These are phyloP conservation scores for Hawksworthiomyces lignivorus DNA, from an alignment of 2,329 filamentous ascomycete genomes.

Conservation along the genomic window DNA sequence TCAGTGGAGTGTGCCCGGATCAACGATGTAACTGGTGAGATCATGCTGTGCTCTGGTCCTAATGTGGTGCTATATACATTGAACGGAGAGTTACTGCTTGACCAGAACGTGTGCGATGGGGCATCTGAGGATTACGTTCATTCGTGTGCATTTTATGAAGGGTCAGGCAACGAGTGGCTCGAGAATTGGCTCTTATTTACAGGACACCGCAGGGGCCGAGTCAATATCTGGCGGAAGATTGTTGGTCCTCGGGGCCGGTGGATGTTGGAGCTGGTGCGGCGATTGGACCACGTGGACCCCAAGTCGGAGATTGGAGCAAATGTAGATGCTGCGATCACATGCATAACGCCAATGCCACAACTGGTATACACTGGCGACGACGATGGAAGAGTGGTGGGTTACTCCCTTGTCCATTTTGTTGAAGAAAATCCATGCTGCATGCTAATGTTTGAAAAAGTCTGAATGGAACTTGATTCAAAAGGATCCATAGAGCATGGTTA, in stretches of 20 bases:
- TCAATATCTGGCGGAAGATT: conserved; percentile 65
- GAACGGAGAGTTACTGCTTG: conserved; percentile 75
- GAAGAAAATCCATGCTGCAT: no score
- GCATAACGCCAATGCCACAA: conserved; percentile 73
- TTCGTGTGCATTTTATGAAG: conserved; percentile 88
- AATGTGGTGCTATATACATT: conserved; percentile 75
- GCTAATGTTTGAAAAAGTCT: conserved; percentile 38
- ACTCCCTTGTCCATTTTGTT: conserved; percentile 1
- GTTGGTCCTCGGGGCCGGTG: conserved; percentile 53
- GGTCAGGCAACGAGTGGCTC: conserved; percentile 82
- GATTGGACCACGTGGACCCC: conserved; percentile 71
- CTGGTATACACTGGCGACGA: conserved; percentile 92
- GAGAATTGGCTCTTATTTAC: conserved; percentile 83
- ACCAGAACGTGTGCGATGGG: conserved; percentile 64
- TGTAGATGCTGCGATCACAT: conserved; percentile 67
- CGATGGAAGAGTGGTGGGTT: conserved; percentile 76
- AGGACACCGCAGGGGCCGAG: conserved; percentile 73
- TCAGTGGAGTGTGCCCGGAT: conserved; percentile 69
- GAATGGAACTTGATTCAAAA: conserved; percentile 55
- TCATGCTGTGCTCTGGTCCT: conserved; percentile 72
- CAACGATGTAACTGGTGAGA: conserved; percentile 85
- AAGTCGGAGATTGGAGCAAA: conserved; percentile 53
- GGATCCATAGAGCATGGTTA: conserved; percentile 42
- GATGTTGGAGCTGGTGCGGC: conserved; percentile 68
- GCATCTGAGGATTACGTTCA: conserved; percentile 67